phyloP scores from a whole-genome alignment of 352 stramenopile genomes.

The Albugo laibachii region DNA sequence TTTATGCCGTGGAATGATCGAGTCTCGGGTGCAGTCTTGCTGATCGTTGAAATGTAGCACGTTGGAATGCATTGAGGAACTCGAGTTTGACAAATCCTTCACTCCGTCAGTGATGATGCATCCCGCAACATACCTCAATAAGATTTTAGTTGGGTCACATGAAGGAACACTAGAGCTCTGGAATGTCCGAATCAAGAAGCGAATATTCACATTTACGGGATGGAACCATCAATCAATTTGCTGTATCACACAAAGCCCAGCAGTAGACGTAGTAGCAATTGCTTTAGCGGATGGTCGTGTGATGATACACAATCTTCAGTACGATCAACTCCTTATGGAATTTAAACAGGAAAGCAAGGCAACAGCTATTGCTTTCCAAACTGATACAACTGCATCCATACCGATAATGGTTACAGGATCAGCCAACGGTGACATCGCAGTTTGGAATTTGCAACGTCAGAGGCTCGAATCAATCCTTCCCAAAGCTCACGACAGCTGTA shows the following conservation, averaged over 20 bases:
- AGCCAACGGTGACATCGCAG: conserved; percentile 57
- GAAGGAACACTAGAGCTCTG: conserved; percentile 73
- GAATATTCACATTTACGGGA: conserved; percentile 73
- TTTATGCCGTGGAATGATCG: neutral
- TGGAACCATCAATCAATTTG: conserved; percentile 38
- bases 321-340: conserved; percentile 62
- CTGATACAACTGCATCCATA: conserved; percentile 15
- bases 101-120: conserved; percentile 71
- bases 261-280: conserved; percentile 77
- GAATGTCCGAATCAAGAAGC: conserved; percentile 82
- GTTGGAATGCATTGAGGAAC: conserved; percentile 30
- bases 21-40: conserved; percentile 2
- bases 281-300: conserved; percentile 64
- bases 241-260: conserved; percentile 68
- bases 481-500: conserved; percentile 45
- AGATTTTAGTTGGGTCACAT: conserved; percentile 77
- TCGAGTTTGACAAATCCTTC: conserved; percentile 32
- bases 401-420: conserved; percentile 43
- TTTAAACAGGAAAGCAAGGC: conserved; percentile 65
- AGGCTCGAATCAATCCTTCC: conserved; percentile 66
- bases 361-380: conserved; percentile 78
- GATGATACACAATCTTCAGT: conserved; percentile 74
- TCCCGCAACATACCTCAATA: conserved; percentile 88
- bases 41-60: conserved; percentile 12
- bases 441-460: conserved; percentile 85